These are phyloP conservation scores for Ochromonas danica DNA, from an alignment of 108 stramenopile species.

Conservation along the genomic window DNA sequence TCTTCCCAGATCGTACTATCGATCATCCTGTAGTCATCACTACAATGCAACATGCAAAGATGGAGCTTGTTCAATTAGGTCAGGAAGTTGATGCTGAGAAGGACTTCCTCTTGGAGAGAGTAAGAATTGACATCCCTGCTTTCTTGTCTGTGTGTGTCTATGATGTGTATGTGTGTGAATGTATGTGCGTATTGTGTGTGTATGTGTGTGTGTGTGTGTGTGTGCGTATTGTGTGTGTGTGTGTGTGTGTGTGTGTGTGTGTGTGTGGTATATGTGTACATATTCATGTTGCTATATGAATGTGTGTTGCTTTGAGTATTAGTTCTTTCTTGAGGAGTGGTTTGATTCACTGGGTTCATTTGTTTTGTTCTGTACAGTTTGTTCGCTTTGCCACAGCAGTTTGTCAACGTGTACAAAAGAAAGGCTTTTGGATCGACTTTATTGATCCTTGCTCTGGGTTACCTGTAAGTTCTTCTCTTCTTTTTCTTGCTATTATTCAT, in stretches of 20 bases:
- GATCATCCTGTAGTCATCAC: neutral
- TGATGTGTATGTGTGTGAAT: too few relatives aligned
- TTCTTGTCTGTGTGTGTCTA: too few relatives aligned
- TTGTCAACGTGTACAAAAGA: neutral
- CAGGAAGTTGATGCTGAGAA: constrained; percentile 4
- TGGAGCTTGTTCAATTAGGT: constrained; percentile 17
- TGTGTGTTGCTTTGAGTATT: too few relatives aligned
- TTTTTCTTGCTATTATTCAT: too few relatives aligned
- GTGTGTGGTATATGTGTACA: too few relatives aligned
- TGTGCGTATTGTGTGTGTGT: too few relatives aligned
- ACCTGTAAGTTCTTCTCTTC: constrained; percentile 80
- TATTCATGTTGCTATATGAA: too few relatives aligned
- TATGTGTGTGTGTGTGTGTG: neutral
- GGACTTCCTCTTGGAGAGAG: neutral
- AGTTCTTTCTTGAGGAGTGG: neutral
- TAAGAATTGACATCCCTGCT: too few relatives aligned
- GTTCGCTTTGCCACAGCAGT: neutral
- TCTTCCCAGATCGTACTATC: too few relatives aligned
- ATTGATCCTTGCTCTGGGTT: constrained; percentile 97
- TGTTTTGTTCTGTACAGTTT: constrained; percentile 1
- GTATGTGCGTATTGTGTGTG: too few relatives aligned
- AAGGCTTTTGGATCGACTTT: constrained; percentile 65
- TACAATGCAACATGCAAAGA: constrained; percentile 32
- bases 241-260: too few relatives aligned
- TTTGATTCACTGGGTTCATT: neutral